A percentile compares a stretch with the other conserved stretches of the same genome.
Conservation (phyloP, 2,329 filamentous ascomycete genomes). For the Cercospora canescens region DNA sequence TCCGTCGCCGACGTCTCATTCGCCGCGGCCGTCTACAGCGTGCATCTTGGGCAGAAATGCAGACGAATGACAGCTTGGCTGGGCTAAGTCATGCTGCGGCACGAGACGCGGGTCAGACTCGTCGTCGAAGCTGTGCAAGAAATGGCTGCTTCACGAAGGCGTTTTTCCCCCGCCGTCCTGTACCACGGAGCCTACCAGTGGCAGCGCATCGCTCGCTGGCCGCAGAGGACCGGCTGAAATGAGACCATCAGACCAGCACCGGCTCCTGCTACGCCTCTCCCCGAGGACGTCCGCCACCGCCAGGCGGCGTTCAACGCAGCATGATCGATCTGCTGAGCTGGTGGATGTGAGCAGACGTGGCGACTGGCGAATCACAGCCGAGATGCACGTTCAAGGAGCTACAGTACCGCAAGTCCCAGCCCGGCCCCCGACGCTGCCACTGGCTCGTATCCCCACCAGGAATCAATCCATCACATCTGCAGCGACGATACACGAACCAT, state of each 20-base stretch:
- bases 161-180: not conserved
- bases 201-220: not conserved
- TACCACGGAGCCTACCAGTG: not conserved
- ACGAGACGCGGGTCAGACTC: not conserved
- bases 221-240: not conserved
- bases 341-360: not conserved
- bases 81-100: conserved; percentile 3
- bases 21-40: not conserved
- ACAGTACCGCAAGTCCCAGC: not conserved
- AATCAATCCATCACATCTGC: not conserved
- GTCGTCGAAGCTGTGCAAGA: not conserved
- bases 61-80: conserved; percentile 8
- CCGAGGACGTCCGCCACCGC: not conserved
- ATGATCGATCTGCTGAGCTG: not conserved
- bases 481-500: not conserved
- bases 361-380: not conserved
- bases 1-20: not conserved
- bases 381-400: not conserved
- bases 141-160: not conserved
- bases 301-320: not conserved
- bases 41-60: conserved; percentile 3
- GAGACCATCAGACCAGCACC: not conserved
- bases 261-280: not conserved
- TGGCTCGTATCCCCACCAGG: not conserved
- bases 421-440: not conserved